Base-by-base conservation (phyloP, 805 yeast species). In the Yarrowia sp. region DNA sequence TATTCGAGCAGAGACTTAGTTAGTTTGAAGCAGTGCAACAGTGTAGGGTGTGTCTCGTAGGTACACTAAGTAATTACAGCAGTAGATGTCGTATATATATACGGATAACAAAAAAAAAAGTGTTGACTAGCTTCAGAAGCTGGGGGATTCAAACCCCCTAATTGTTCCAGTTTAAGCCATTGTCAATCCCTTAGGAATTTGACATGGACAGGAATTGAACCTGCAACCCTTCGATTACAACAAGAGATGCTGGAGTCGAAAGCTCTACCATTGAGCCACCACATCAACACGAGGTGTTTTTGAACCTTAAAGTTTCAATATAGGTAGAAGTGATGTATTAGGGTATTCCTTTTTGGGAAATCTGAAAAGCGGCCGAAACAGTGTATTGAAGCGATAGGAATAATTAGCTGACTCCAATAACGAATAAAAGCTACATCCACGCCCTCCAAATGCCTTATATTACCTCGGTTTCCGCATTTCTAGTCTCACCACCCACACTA, bases 151-250 rank as follows among this genome's bases (percentile, higher is more conserved):
- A 43, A 58, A 58, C 65, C 65, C 50, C 52, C 33, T 58, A 19
- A 10, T 33, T 43, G 24, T 44, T 36, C 52, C 52, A 13, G 15
- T 19, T 56, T 43, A 56, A 56, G 38, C 65, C 65, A 55, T 39
- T 9, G 61, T 55, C 61, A 55, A 39, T 55, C 46, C 46, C 36
- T 24, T 14, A n/a, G 40, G 61, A 43, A 42, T 42, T 40, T 85
- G 87, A 85, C 87, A 85, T 88, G 87, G 88, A 86, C 89, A 86
- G 89, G 89, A 86, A 85, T 86, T 84, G 89, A 86, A 86, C 89
- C 89, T 86, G 89, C 89, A 86, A 85, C 89, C 89, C 85, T 85
- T 85, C 86, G 89, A 85, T 85, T 77, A 49, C 67, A 63, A 63
- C 67, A 34, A 30, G 44, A 15, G 14, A 9, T 47, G 52, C 83